Percentiles rank a stretch among this genome's conserved stretches.
Conservation (phyloP, 2,329 filamentous ascomycete species). For the Nakataea oryzae region DNA sequence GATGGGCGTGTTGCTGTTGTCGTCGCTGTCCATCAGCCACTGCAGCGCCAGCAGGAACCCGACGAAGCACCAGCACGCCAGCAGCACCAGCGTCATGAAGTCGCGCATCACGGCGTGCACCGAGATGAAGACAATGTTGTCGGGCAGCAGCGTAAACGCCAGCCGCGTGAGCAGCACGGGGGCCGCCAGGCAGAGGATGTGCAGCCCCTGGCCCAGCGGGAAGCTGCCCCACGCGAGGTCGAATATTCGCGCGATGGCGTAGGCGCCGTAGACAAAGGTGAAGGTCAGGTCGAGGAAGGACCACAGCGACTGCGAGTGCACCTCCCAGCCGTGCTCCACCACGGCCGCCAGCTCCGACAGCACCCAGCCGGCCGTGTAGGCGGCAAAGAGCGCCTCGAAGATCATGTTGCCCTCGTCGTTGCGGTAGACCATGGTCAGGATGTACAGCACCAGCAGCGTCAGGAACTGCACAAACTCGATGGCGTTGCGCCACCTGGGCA, state of each 20-base stretch:
- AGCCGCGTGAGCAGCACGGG: conserved; percentile 69
- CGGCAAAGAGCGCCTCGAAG: conserved; percentile 55
- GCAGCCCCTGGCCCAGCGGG: conserved; percentile 51
- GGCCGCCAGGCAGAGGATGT: conserved; percentile 69
- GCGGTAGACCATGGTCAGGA: conserved; percentile 61
- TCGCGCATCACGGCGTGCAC: conserved; percentile 78
- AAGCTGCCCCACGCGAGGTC: conserved; percentile 41
- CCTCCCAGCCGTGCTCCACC: conserved; percentile 62
- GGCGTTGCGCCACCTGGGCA: conserved; percentile 66
- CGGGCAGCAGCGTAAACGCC: conserved; percentile 73
- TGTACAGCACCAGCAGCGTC: conserved; percentile 57
- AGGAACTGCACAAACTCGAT: conserved; percentile 68
- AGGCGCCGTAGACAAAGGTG: conserved; percentile 58
- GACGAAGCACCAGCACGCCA: conserved; percentile 75
- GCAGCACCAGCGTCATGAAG: conserved; percentile 64
- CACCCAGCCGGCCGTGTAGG: conserved; percentile 71
- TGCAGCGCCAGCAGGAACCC: conserved; percentile 71
- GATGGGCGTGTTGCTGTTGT: conserved; percentile 2
- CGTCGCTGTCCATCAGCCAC: conserved; percentile 44
- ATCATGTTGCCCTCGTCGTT: conserved; percentile 43
- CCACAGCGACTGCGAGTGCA: conserved; percentile 84
- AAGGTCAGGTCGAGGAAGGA: conserved; percentile 78
- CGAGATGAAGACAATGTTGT: conserved; percentile 76
- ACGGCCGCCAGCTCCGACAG: conserved; percentile 70
- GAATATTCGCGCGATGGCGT: conserved; percentile 57